These are phyloP conservation scores for Stachybotrys chlorohalonatus DNA, from an alignment of 2,329 filamentous ascomycete species.

Conservation along the genomic window DNA sequence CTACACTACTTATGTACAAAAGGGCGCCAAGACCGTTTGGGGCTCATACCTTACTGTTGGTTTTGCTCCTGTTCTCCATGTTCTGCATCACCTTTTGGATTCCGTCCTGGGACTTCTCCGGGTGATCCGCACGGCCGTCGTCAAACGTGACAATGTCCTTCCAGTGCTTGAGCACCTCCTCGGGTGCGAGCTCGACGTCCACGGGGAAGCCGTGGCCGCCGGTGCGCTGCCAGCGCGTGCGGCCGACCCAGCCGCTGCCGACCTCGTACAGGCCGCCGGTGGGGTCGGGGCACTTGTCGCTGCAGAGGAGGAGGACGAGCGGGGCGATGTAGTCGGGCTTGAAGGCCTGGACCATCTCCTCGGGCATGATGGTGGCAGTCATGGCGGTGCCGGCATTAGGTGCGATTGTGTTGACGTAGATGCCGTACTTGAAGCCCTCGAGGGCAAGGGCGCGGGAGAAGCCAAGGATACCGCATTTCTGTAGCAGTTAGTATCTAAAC, in stretches of 20 bases:
- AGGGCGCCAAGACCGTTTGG: constrained; percentile 10
- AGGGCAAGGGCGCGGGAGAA: constrained; percentile 88
- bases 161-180: constrained; percentile 71
- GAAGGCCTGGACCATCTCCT: constrained; percentile 97
- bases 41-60: constrained; percentile 47
- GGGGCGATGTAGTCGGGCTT: constrained; percentile 98
- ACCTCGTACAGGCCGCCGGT: constrained; percentile 91
- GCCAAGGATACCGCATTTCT: constrained; percentile 89
- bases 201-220: constrained; percentile 88
- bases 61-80: constrained; percentile 64
- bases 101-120: constrained; percentile 67
- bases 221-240: constrained; percentile 89
- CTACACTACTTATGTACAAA: constrained; percentile 7
- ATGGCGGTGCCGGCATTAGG: constrained; percentile 95
- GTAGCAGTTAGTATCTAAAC: constrained; percentile 8
- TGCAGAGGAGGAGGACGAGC: constrained; percentile 73
- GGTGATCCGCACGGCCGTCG: constrained; percentile 70
- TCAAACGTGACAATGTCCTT: constrained; percentile 78
- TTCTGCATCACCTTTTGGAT: constrained; percentile 72
- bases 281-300: constrained; percentile 76
- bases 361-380: constrained; percentile 88
- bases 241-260: constrained; percentile 85
- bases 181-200: constrained; percentile 73
- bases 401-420: constrained; percentile 95
- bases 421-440: constrained; percentile 95